Evolutionary conservation across 768 basidiomycete species (phyloP).

Genomic region (Mycena alexandri): DNA sequence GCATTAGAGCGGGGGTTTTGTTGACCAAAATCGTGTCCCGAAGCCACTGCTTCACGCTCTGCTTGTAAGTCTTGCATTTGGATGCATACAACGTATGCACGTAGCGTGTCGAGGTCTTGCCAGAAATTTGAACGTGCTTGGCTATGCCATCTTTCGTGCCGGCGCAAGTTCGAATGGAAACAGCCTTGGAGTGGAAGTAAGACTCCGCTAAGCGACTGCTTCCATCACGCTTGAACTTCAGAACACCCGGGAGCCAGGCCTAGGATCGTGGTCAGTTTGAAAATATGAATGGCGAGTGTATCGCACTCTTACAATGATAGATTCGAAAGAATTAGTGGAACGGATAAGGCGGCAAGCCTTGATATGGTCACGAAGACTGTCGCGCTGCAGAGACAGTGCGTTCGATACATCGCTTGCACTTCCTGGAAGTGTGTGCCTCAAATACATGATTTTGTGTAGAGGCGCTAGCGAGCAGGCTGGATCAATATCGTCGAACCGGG

Average conservation of each 20-base stretch:
- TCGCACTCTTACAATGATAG: neutral
- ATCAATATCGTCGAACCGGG: constrained; percentile 32
- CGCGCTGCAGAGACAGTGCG: neutral
- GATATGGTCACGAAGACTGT: neutral
- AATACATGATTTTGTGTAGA: constrained; percentile 1
- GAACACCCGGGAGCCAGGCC: neutral
- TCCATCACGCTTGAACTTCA: neutral
- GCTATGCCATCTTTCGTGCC: neutral
- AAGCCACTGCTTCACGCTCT: neutral
- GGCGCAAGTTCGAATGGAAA: neutral
- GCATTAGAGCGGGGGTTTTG: neutral
- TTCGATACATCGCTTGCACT: neutral
- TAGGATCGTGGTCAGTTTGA: neutral
- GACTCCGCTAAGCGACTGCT: neutral
- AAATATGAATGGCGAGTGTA: neutral
- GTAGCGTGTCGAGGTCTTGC: neutral
- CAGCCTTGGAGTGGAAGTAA: neutral
- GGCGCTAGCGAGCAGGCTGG: neutral
- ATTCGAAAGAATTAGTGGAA: neutral
- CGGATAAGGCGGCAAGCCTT: neutral
- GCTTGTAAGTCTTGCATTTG: neutral
- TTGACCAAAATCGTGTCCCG: neutral
- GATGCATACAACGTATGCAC: neutral
- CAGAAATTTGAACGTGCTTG: constrained; percentile 4
- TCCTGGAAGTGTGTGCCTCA: neutral